phyloP scores from a whole-genome alignment of 768 basidiomycete genomes.

The Cyathus striatus region DNA sequence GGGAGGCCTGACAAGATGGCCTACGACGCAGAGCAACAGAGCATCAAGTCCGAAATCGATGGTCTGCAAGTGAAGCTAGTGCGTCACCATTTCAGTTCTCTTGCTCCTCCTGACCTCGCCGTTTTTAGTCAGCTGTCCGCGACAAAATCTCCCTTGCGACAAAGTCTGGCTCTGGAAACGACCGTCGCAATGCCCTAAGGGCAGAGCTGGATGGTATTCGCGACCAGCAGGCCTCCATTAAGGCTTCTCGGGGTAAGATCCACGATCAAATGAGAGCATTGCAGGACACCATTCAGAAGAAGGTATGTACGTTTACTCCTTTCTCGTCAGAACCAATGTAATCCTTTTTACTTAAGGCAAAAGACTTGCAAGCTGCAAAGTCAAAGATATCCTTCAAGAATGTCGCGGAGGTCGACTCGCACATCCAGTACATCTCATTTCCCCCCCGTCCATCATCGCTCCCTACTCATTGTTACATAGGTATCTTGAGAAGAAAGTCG shows the following conservation, averaged over 20 bases:
- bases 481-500: constrained; percentile 83
- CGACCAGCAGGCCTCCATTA: constrained; percentile 72
- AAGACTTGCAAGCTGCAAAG: constrained; percentile 80
- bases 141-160: constrained; percentile 69
- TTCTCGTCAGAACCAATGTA: constrained; percentile 1
- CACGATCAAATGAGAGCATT: constrained; percentile 75
- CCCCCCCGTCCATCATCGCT: neutral
- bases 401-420: constrained; percentile 80
- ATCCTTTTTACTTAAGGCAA: constrained; percentile 45
- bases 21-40: constrained; percentile 85
- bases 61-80: constrained; percentile 75
- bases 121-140: constrained; percentile 54
- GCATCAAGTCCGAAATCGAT: constrained; percentile 80
- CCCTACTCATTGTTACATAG: constrained; percentile 31
- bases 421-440: constrained; percentile 61
- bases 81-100: constrained; percentile 27
- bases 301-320: constrained; percentile 42
- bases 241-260: constrained; percentile 63
- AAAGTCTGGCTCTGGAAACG: constrained; percentile 61
- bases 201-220: constrained; percentile 80
- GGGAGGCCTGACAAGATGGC: constrained; percentile 80
- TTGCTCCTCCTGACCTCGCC: constrained; percentile 7
- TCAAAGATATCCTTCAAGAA: constrained; percentile 77
- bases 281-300: constrained; percentile 77
- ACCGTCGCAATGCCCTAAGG: constrained; percentile 66